A percentile compares a stretch with the other conserved stretches of the same genome.
These are phyloP conservation scores for Amaranthus cruentus DNA, from an alignment of 148 eudicot genomes.

Conservation along the genomic window DNA sequence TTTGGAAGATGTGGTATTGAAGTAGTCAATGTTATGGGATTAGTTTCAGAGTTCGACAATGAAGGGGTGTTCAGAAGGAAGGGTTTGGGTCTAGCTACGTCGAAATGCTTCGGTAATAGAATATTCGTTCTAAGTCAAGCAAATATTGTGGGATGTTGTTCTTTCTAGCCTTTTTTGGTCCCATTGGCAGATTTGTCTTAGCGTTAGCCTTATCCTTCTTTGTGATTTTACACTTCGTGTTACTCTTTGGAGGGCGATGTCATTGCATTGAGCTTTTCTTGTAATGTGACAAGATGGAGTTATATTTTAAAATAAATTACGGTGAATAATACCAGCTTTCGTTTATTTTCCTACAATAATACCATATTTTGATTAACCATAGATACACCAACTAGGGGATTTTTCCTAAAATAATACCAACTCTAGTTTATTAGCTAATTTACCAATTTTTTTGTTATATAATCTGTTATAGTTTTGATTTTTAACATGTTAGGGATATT, in stretches of 20 bases:
- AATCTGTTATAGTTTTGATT: no score
- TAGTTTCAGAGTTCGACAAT: neutral
- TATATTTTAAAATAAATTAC: neutral
- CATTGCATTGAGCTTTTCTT: slow-evolving; percentile 5
- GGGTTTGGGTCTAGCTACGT: neutral
- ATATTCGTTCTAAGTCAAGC: neutral
- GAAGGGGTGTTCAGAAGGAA: neutral
- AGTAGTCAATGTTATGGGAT: neutral
- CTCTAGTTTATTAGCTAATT: no score
- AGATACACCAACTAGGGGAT: no score
- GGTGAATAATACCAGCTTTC: no score
- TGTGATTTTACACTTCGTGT: neutral
- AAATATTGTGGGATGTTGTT: neutral
- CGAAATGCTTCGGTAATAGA: neutral
- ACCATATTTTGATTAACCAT: no score
- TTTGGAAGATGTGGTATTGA: neutral
- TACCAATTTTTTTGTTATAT: no score
- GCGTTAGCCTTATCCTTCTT: neutral
- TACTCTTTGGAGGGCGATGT: neutral
- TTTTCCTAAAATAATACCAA: no score
- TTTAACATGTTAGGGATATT: no score
- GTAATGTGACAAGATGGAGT: neutral
- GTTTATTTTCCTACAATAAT: no score
- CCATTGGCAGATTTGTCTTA: no score
- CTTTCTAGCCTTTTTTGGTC: neutral